Conservation (phyloP, 2,329 filamentous ascomycete species). For the Talaromyces sp. region DNA sequence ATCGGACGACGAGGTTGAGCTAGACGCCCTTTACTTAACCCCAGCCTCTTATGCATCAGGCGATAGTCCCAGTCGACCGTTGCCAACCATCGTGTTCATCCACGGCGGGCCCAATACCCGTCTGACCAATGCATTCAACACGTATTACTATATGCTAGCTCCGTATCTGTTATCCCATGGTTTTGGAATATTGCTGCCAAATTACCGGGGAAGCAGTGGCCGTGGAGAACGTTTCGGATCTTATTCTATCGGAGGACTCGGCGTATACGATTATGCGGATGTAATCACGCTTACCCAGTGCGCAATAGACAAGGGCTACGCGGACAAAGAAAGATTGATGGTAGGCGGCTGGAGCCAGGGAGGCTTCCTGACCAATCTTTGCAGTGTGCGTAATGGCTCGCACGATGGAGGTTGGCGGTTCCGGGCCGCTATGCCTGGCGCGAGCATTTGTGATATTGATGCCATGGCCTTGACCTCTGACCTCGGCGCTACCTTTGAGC, state of each 20-base stretch:
- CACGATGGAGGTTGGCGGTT: slow-evolving; percentile 8
- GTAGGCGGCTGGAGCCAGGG: slow-evolving; percentile 13
- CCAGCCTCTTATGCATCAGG: not conserved
- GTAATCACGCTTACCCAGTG: slow-evolving; percentile 12
- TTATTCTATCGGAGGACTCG: slow-evolving; percentile 11
- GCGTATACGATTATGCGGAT: slow-evolving; percentile 12
- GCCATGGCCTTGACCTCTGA: slow-evolving; percentile 12
- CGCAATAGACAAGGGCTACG: slow-evolving; percentile 11
- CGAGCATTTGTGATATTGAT: slow-evolving; percentile 13
- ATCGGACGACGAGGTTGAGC: not conserved
- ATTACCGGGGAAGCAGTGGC: slow-evolving; percentile 16
- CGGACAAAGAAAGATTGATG: slow-evolving; percentile 10
- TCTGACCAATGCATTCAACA: slow-evolving; percentile 12
- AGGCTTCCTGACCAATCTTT: slow-evolving; percentile 12
- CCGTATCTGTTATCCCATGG: slow-evolving; percentile 13
- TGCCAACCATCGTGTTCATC: slow-evolving; percentile 13
- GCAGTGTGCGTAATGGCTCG: slow-evolving; percentile 9
- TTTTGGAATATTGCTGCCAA: slow-evolving; percentile 14
- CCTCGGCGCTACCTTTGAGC: slow-evolving; percentile 7
- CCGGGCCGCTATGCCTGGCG: slow-evolving; percentile 10
- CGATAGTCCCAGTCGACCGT: not conserved
- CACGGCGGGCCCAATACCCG: slow-evolving; percentile 15
- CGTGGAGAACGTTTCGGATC: slow-evolving; percentile 13
- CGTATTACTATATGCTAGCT: slow-evolving; percentile 11
- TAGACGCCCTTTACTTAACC: slow-evolving; percentile 2